Evolutionary conservation across 2,329 filamentous ascomycete genomes (phyloP), one percentile per base, ranked within the genome.

Genomic region (Aspergillus quadrilineatus): DNA sequence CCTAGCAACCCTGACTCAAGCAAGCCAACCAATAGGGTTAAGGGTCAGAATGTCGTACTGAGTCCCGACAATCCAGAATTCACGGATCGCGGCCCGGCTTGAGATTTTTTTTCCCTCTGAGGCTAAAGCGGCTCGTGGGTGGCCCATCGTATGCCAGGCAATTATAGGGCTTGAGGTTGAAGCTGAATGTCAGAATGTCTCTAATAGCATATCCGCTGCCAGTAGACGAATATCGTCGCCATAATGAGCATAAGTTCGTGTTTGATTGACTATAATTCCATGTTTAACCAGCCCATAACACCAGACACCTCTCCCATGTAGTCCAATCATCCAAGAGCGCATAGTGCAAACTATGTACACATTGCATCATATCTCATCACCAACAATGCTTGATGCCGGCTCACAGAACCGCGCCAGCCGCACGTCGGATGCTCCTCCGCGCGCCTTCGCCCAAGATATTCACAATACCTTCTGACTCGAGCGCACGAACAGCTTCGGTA

Each of bases 401-500:
- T 53, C 57, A 65, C 15, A 58, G 47, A 48, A 66, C 53, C 12
- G 60, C 50, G 8, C 82, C 83, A 17, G 79, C 89, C 44, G 96
- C 84, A 66, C 92, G 85, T 68, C 93, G 85, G 50, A 99, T 87
- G 62, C 78, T 90, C 77, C 87, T 90, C 75, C 93, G 86, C 15
- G 88, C 83, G 4, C 94, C 94, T 66, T 97, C 93, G 0, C 94
- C 94, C 34, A 82, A 81, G 15, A 97, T 80, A 75, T 89, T 89
- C 56, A 97, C 81, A 32, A 84, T 78, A 0, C 92, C 94, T 76
- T 97, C 94, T 61, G 88, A 85, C 79, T 99, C 93, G 57, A 97
- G 77, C 9, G 82, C 79, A 61, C 89, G 81, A 72, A 97, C 83
- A 10, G 87, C 89, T 73, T 97, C 92, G 10, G 85, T 83, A 71